Conservation (phyloP, 2,329 filamentous ascomycete species). For the Byssochlamys sp. region DNA sequence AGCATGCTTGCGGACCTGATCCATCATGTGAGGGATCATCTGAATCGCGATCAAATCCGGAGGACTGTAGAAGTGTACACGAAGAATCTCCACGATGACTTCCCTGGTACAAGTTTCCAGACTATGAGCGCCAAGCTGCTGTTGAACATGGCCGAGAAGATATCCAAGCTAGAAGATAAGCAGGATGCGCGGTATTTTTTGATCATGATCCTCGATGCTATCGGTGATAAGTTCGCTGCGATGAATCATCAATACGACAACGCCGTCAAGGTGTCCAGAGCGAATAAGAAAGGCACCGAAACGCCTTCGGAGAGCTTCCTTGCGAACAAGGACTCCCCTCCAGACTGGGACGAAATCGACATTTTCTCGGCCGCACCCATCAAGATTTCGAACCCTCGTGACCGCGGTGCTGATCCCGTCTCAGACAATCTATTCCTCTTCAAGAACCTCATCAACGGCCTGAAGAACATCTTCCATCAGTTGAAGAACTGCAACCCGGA, state of each 20-base stretch:
- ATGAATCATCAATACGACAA: constrained; percentile 97
- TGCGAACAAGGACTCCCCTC: constrained; percentile 67
- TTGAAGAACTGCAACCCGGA: constrained; percentile 76
- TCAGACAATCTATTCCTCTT: constrained; percentile 97
- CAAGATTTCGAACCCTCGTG: constrained; percentile 82
- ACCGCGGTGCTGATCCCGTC: constrained; percentile 80
- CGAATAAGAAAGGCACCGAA: constrained; percentile 59
- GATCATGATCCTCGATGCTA: constrained; percentile 94
- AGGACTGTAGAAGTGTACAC: constrained; percentile 97
- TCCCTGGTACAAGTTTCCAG: constrained; percentile 95
- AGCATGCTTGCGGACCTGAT: constrained; percentile 98
- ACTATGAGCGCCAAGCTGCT: constrained; percentile 98
- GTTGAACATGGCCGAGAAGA: constrained; percentile 96
- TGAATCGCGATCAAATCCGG: constrained; percentile 81
- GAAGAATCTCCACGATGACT: constrained; percentile 86
- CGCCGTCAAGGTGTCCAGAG: constrained; percentile 80
- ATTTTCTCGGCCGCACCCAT: constrained; percentile 95
- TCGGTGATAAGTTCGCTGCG: constrained; percentile 92
- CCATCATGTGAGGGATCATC: constrained; percentile 85
- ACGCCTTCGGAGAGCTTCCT: constrained; percentile 68
- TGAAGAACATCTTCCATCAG: constrained; percentile 95
- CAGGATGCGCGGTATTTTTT: constrained; percentile 88
- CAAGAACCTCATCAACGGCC: constrained; percentile 85
- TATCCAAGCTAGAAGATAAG: constrained; percentile 87
- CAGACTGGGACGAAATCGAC: constrained; percentile 96